phyloP scores from a whole-genome alignment of 768 basidiomycete species.

The Podaxis sp. region DNA sequence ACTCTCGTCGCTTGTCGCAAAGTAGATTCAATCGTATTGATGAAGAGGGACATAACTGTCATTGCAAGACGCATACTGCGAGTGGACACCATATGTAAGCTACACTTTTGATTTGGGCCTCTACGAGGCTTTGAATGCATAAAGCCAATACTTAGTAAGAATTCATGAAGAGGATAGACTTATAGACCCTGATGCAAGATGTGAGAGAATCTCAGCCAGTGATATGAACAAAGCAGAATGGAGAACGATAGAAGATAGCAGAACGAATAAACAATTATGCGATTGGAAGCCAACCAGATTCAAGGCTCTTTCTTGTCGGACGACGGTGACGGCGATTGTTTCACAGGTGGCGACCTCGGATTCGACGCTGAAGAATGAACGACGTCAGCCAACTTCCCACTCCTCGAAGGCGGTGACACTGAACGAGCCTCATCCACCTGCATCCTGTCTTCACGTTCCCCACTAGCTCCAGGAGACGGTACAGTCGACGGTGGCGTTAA shows the following conservation, averaged over 20 bases:
- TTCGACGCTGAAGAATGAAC: slow-evolving; percentile 31
- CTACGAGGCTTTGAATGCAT: slow-evolving; percentile 2
- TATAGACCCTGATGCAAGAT: background rate
- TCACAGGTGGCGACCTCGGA: slow-evolving; percentile 47
- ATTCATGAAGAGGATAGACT: background rate
- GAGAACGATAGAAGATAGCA: slow-evolving; percentile 11
- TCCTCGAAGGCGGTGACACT: slow-evolving; percentile 44
- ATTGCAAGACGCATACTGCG: slow-evolving; percentile 1
- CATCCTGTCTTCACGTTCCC: slow-evolving; percentile 50
- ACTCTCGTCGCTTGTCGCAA: background rate
- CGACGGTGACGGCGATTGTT: slow-evolving; percentile 53
- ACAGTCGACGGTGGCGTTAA: slow-evolving; percentile 58
- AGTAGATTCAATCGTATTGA: background rate
- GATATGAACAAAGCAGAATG: slow-evolving; percentile 12
- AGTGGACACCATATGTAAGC: slow-evolving; percentile 1
- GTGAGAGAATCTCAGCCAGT: background rate
- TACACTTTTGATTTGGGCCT: slow-evolving; percentile 5
- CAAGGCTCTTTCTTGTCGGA: slow-evolving; percentile 37
- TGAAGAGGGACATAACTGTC: background rate
- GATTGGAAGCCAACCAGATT: slow-evolving; percentile 10
- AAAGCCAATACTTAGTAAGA: background rate
- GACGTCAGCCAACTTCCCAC: slow-evolving; percentile 46
- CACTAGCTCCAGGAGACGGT: slow-evolving; percentile 42
- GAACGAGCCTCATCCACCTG: slow-evolving; percentile 50
- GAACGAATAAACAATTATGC: no score